Evolutionary conservation across 2,329 filamentous ascomycete genomes (phyloP), one percentile per base, ranked within the genome.

Genomic region (Helminthosporium solani): DNA sequence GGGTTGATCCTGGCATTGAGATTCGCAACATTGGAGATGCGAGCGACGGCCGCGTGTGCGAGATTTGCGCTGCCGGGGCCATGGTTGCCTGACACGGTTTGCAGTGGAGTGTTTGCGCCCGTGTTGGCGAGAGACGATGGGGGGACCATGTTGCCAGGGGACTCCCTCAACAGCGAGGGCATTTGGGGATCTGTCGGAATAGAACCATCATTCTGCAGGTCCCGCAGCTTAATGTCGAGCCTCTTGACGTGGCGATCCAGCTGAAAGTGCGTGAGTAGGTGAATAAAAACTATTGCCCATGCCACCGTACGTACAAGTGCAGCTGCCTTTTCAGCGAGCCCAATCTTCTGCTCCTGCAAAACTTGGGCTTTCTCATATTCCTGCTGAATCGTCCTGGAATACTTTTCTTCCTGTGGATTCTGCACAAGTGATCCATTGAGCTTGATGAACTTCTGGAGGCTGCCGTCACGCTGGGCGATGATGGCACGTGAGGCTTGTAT

Each of bases 361-460:
- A 83, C 76, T 52, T 90, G 83, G 42, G 86, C 86, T 55, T 79
- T 81, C 50, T 80, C 78, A 60, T 80, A 92, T 61, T 83, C 84
- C 50, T 88, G 83, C 44, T 77, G 72, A 56, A 92, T 86, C 42
- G 80, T 78, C 38, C 82, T 80, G 42, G 82, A 79, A 61, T 88
- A 79, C 12, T 77, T 70, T 11, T 87, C 83, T 71, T 95, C 88
- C 61, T 88, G 88, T 0, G 88, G 86, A 59, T 92, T 89, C 25
- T 78, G 76, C 41, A 84, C 78, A 59, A 88, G 82, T 60, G 86
- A 88, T 53, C 87, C 86, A 57, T 92, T 86, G 15, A 80, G 73
- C 60, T 87, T 88, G 67, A 92, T 88, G 76, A 84, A 91, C 71
- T 87, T 89, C 65, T 95, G 88, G 33, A 94, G 83, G 62, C 84